phyloP scores from a whole-genome alignment of 345 rosid species.

The Melaleuca quinquenervia region DNA sequence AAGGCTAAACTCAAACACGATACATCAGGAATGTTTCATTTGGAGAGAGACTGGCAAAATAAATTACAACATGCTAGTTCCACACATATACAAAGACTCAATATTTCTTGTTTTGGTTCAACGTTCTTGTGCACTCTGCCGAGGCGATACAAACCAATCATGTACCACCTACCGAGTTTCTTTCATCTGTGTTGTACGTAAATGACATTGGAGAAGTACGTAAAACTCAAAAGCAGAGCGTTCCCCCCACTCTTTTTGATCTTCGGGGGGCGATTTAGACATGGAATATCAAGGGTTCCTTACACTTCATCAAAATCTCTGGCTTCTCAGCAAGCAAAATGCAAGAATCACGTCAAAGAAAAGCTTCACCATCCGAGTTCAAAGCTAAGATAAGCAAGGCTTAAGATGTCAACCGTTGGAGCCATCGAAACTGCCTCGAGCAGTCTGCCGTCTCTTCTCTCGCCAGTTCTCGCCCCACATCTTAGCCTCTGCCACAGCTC shows the following conservation, averaged over 20 bases:
- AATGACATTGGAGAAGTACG: background rate
- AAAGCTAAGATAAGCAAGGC: background rate
- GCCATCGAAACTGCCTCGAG: slow-evolving; percentile 51
- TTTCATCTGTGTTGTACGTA: background rate
- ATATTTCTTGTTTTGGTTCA: background rate
- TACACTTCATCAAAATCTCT: background rate
- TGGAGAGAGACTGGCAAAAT: background rate
- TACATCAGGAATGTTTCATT: background rate
- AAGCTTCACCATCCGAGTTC: background rate
- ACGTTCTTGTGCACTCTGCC: background rate
- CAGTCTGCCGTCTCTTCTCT: slow-evolving; percentile 73
- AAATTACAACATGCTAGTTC: background rate
- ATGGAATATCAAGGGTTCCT: background rate
- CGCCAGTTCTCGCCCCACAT: slow-evolving; percentile 97
- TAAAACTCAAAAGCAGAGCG: background rate
- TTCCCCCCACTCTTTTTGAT: background rate
- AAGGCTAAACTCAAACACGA: background rate
- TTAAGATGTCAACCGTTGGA: slow-evolving; percentile 11
- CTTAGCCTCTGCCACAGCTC: slow-evolving; percentile 94
- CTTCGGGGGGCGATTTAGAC: background rate
- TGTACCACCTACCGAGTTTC: background rate
- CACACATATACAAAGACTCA: background rate
- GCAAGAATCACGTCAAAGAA: background rate
- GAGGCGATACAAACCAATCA: background rate
- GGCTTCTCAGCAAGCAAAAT: background rate